A percentile compares a stretch with the other conserved stretches of the same genome.
phyloP scores from a whole-genome alignment of 2,329 filamentous ascomycete genomes.

The Diaporthe caulivora region DNA sequence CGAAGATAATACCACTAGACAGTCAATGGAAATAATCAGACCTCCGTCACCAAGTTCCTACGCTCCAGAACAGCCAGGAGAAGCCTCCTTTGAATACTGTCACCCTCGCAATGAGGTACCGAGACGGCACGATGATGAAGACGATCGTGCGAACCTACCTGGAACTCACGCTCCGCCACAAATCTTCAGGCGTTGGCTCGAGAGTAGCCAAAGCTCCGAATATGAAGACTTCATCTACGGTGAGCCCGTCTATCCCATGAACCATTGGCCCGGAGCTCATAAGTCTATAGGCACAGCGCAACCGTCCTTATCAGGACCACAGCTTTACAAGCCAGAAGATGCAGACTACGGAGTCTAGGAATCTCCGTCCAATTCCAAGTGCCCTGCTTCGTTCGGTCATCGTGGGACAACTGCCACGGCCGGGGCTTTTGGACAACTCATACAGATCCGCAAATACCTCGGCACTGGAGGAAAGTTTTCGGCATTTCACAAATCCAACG shows the following conservation, averaged over 20 bases:
- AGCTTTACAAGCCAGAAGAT: neutral
- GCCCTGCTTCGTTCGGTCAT: conserved; percentile 23
- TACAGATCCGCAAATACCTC: conserved; percentile 9
- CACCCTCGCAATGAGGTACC: neutral
- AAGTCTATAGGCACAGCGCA: neutral
- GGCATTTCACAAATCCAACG: neutral
- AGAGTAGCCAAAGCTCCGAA: neutral
- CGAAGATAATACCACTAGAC: neutral
- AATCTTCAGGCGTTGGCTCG: neutral
- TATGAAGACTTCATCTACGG: neutral
- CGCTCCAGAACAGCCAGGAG: neutral
- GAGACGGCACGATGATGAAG: neutral
- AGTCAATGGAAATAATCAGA: neutral
- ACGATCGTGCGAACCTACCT: neutral
- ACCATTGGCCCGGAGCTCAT: neutral
- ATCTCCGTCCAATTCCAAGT: neutral
- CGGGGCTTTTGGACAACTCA: neutral
- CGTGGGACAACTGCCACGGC: conserved; percentile 17
- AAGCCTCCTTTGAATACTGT: neutral
- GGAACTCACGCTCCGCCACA: neutral
- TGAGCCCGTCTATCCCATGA: neutral
- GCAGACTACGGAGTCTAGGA: conserved; percentile 1
- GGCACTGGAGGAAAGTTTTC: conserved; percentile 26
- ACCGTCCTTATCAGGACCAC: neutral
- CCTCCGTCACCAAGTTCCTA: neutral